These are phyloP conservation scores for Sextonia rubra DNA, from an alignment of 164 flowering plant species.

Conservation along the genomic window DNA sequence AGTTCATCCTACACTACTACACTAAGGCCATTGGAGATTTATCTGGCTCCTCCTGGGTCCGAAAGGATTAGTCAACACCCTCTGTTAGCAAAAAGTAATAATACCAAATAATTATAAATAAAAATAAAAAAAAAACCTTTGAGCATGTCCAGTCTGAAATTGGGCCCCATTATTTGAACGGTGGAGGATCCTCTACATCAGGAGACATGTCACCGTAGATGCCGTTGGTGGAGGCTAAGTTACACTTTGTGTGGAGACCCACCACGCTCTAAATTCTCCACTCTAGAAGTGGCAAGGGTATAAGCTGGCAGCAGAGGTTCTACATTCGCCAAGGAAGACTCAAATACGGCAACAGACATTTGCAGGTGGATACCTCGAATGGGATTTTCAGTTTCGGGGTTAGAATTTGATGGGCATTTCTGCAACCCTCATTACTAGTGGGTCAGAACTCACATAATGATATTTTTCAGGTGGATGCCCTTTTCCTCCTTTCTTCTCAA, in stretches of 20 bases:
- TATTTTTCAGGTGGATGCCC: background rate
- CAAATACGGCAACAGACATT: slow-evolving; percentile 5
- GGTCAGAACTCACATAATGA: slow-evolving; percentile 5
- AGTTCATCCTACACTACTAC: too few relatives aligned
- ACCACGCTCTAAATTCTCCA: background rate
- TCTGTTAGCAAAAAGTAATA: too few relatives aligned
- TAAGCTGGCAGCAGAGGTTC: slow-evolving; percentile 12
- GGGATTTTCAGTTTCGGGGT: slow-evolving; percentile 11
- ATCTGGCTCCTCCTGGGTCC: too few relatives aligned
- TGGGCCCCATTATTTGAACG: too few relatives aligned
- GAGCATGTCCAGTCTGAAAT: too few relatives aligned
- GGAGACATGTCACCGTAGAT: too few relatives aligned
- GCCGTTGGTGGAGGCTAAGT: background rate
- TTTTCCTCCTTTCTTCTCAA: background rate
- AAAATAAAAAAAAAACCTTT: too few relatives aligned
- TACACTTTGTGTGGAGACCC: background rate
- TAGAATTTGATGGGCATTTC: slow-evolving; percentile 15
- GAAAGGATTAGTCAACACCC: too few relatives aligned
- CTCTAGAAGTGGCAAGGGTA: slow-evolving; percentile 11
- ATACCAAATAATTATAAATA: too few relatives aligned
- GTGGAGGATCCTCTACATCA: too few relatives aligned
- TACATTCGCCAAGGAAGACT: slow-evolving; percentile 10
- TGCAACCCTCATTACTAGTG: slow-evolving; percentile 11
- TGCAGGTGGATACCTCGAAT: slow-evolving; percentile 12
- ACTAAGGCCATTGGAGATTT: too few relatives aligned